Evolutionary conservation across 1,139 yeast genomes (phyloP), one percentile per base, ranked within the genome.

Genomic region (Pichia sp.): DNA sequence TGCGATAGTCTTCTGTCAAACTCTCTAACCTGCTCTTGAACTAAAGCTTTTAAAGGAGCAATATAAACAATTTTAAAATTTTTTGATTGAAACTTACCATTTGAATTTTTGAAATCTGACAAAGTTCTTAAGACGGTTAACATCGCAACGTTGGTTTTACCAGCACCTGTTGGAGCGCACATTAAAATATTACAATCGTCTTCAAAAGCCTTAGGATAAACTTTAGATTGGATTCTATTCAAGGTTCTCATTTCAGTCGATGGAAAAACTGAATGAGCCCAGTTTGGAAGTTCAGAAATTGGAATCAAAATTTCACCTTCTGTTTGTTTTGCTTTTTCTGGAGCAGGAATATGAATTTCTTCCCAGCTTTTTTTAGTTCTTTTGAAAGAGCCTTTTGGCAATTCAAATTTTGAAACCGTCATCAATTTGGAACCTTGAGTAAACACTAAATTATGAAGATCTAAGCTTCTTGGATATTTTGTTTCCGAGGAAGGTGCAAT

Each of bases 131-230:
- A 67, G 6, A 87, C 74, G 0, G 96, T 70, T 46, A 92, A 66
- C 78, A 92, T 74, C 0, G 98, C 98, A 30, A 90, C 95, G 62
- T 92, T 92, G 12, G 98, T 92, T 62, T 92, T 92, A 68, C 98
- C 98, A 4, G 97, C 97, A 66, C 98, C 98, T 0, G 98, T 92
- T 4, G 98, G 98, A 0, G 98, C 97, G 73, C 97, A 90, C 54
- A 92, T 69, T 23, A 92, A 68, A 40, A 92, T 61, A 55, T 90
- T 92, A 20, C 75, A 75, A 57, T 86, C 94, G 1, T 76, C 65
- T 9, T 73, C 63, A 55, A 90, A 87, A 0, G 95, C 97, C 32
- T 69, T 64, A 1, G 95, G 94, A 54, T 68, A 87, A 0, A 90
- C 89, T 52, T 76, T 78, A 2, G 96, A 85, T 63, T 94, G 99